phyloP scores from a whole-genome alignment of 768 basidiomycete species.

The Suillus decipiens region DNA sequence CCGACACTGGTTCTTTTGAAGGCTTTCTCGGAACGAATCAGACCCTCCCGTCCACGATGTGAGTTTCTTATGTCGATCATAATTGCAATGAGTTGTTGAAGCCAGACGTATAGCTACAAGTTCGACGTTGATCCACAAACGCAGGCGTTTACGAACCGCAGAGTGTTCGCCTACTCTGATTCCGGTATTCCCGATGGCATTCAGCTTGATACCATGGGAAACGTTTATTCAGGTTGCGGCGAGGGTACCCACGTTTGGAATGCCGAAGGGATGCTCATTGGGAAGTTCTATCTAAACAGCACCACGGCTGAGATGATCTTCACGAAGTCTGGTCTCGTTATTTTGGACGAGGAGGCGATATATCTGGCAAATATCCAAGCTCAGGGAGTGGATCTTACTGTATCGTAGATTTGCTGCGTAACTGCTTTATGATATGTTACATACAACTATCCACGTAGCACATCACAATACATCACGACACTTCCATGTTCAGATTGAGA shows the following conservation, averaged over 20 bases:
- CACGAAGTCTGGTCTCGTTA: conserved; percentile 40
- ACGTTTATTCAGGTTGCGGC: conserved; percentile 68
- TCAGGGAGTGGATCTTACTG: conserved; percentile 28
- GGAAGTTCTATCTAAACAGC: conserved; percentile 58
- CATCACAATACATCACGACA: background rate
- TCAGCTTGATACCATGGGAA: conserved; percentile 62
- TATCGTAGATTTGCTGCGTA: conserved; percentile 5
- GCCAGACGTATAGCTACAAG: conserved; percentile 48
- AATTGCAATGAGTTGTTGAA: conserved; percentile 2
- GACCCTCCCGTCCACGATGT: conserved; percentile 71
- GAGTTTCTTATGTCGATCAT: conserved; percentile 24
- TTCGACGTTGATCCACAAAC: conserved; percentile 64
- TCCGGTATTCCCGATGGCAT: conserved; percentile 69
- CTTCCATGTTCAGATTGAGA: background rate
- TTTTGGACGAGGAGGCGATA: conserved; percentile 41
- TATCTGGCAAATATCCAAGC: conserved; percentile 40
- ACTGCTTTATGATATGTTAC: conserved; percentile 17
- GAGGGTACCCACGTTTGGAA: conserved; percentile 71
- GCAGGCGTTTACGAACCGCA: conserved; percentile 56
- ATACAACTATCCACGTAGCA: background rate
- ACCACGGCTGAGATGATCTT: conserved; percentile 43
- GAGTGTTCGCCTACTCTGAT: conserved; percentile 68
- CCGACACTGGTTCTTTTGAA: conserved; percentile 35
- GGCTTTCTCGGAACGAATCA: conserved; percentile 52
- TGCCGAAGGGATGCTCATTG: conserved; percentile 53